phyloP scores from a whole-genome alignment of 2,329 filamentous ascomycete genomes.

The Raffaelea deltoideospora region DNA sequence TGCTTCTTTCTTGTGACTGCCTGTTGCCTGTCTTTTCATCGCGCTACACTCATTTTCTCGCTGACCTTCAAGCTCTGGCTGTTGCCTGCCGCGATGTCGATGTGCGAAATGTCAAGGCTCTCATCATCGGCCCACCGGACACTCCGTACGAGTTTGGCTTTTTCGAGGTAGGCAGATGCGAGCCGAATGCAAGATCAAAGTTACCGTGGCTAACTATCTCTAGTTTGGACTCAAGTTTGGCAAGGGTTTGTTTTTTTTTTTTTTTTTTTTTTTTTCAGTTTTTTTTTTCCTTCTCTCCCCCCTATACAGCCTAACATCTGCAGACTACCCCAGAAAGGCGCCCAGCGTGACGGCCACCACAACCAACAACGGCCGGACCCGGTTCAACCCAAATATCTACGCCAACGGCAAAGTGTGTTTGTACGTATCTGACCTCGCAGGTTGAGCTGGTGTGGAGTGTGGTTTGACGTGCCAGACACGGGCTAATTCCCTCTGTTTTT shows the following conservation, averaged over 20 bases:
- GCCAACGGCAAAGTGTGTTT: conserved; percentile 81
- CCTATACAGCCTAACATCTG: too few relatives aligned
- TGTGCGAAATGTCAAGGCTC: conserved; percentile 70
- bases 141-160: conserved; percentile 96
- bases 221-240: conserved; percentile 67
- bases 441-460: too few relatives aligned
- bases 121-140: conserved; percentile 86
- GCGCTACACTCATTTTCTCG: not conserved
- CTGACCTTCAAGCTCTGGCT: conserved; percentile 48
- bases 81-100: conserved; percentile 80
- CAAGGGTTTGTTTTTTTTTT: conserved; percentile 36
- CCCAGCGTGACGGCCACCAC: conserved; percentile 54
- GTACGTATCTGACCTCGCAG: too few relatives aligned
- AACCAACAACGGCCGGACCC: conserved; percentile 73
- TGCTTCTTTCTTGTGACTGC: not conserved
- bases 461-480: too few relatives aligned
- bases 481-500: not conserved
- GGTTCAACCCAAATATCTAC: conserved; percentile 98
- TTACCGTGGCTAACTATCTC: not conserved
- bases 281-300: too few relatives aligned
- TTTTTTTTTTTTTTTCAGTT: too few relatives aligned
- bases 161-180: conserved; percentile 54
- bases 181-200: not conserved
- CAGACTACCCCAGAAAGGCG: conserved; percentile 68
- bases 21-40: not conserved